Evolutionary conservation across 495 filamentous ascomycete genomes (phyloP).

Genomic region (Daldinia bambusicola): DNA sequence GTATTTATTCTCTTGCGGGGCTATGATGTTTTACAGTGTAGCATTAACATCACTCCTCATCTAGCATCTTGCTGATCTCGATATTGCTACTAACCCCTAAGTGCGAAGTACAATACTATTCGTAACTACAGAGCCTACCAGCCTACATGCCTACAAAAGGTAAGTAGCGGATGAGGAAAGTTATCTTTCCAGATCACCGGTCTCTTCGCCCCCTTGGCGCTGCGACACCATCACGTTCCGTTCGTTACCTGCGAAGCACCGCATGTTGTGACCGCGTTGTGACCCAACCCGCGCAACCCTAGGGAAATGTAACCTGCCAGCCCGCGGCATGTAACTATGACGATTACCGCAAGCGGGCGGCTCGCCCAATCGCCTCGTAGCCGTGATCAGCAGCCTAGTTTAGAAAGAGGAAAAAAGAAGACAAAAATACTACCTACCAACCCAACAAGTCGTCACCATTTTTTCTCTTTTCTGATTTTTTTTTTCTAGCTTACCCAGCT

Average conservation of each 20-base stretch:
- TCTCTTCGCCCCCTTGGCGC: conserved; percentile 35
- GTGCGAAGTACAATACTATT: not conserved
- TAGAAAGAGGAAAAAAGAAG: not conserved
- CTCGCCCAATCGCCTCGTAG: conserved; percentile 19
- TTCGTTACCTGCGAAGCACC: conserved; percentile 25
- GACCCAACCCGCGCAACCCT: conserved; percentile 17
- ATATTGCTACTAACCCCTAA: conserved; percentile 25
- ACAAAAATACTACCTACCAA: conserved; percentile 29
- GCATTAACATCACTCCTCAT: conserved; percentile 40
- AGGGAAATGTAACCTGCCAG: conserved; percentile 18
- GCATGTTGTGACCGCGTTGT: conserved; percentile 29
- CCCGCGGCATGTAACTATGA: conserved; percentile 26
- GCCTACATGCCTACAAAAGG: too few relatives aligned
- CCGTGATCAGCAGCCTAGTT: conserved; percentile 7
- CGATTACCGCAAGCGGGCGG: conserved; percentile 27
- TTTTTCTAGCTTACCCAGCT: conserved; percentile 21
- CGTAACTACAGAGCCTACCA: conserved; percentile 25
- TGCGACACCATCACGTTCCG: conserved; percentile 44
- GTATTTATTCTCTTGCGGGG: conserved; percentile 22
- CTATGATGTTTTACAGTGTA: conserved; percentile 42
- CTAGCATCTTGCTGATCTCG: conserved; percentile 42
- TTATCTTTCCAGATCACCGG: conserved; percentile 20
- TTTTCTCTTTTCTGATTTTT: too few relatives aligned
- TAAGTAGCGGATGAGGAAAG: conserved; percentile 12
- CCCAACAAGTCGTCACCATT: conserved; percentile 19